Percentiles rank a stretch among this genome's conserved stretches.
Conservation (phyloP, 805 yeast species). For the Ogataea neopini region DNA sequence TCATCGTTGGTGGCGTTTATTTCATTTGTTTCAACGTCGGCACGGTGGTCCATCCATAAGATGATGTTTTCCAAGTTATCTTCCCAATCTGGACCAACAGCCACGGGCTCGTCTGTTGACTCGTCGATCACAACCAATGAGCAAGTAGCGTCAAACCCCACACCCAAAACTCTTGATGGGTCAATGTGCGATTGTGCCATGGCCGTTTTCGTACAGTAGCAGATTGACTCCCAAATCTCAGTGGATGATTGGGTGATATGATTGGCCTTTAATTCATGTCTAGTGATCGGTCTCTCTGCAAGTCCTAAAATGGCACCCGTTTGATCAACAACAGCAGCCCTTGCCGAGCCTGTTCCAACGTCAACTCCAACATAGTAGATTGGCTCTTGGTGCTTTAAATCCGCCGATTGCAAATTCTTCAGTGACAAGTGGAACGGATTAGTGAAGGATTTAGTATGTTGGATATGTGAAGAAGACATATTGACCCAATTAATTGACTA, state of each 20-base stretch:
- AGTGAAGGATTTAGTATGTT: constrained; percentile 30
- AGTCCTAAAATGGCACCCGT: constrained; percentile 78
- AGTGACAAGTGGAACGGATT: constrained; percentile 39
- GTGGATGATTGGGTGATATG: constrained; percentile 83
- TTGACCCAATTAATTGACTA: no score
- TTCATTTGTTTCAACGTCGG: constrained; percentile 72
- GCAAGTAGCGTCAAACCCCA: constrained; percentile 97
- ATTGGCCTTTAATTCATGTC: constrained; percentile 73
- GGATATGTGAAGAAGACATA: constrained; percentile 12
- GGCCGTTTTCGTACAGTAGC: constrained; percentile 77
- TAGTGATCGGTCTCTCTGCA: constrained; percentile 74
- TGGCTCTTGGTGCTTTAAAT: constrained; percentile 25
- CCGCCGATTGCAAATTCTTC: constrained; percentile 25
- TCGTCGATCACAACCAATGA: constrained; percentile 82
- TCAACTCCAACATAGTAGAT: constrained; percentile 42
- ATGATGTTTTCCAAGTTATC: constrained; percentile 78
- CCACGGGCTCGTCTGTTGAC: constrained; percentile 65
- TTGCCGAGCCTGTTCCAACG: constrained; percentile 95
- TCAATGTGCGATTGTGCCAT: constrained; percentile 74
- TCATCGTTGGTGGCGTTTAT: constrained; percentile 82
- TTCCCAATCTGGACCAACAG: constrained; percentile 88
- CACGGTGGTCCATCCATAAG: constrained; percentile 99
- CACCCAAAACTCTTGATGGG: constrained; percentile 68
- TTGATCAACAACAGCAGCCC: constrained; percentile 89
- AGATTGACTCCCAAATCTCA: constrained; percentile 89